A percentile compares a stretch with the other conserved stretches of the same genome.
phyloP scores from a whole-genome alignment of 805 yeast genomes.

The Zygosaccharomyces gambellarensis region DNA sequence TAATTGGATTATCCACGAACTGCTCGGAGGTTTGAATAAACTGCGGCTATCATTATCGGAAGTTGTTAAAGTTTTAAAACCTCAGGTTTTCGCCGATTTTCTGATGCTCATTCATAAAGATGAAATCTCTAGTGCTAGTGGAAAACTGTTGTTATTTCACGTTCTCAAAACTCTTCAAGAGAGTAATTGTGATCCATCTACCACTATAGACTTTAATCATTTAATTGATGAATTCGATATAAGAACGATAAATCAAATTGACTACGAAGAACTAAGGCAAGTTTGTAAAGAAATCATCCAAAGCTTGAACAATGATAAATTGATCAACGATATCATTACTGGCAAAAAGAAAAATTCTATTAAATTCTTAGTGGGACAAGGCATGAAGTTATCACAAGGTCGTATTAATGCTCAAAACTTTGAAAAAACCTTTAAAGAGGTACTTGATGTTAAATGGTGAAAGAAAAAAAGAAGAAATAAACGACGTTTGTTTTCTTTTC shows the following conservation, averaged over 20 bases:
- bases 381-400: conserved; percentile 78
- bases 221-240: conserved; percentile 55
- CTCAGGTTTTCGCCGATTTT: conserved; percentile 49
- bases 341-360: conserved; percentile 62
- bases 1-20: conserved; percentile 81
- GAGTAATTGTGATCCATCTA: conserved; percentile 12
- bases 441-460: conserved; percentile 15
- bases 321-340: conserved; percentile 49
- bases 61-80: conserved; percentile 34
- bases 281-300: conserved; percentile 45
- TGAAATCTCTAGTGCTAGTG: conserved; percentile 60
- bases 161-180: conserved; percentile 48
- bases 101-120: conserved; percentile 45
- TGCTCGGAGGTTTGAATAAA: conserved; percentile 64
- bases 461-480: background rate
- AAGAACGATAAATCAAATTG: conserved; percentile 31
- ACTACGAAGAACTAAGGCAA: conserved; percentile 35
- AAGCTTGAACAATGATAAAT: conserved; percentile 41
- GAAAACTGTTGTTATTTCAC: conserved; percentile 58
- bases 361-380: conserved; percentile 78
- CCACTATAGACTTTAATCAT: conserved; percentile 31
- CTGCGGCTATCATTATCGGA: conserved; percentile 37
- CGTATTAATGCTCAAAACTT: conserved; percentile 36
- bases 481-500: background rate
- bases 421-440: conserved; percentile 33